Evolutionary conservation across 768 basidiomycete genomes (phyloP).

Genomic region (Rhodotorula babjevae): DNA sequence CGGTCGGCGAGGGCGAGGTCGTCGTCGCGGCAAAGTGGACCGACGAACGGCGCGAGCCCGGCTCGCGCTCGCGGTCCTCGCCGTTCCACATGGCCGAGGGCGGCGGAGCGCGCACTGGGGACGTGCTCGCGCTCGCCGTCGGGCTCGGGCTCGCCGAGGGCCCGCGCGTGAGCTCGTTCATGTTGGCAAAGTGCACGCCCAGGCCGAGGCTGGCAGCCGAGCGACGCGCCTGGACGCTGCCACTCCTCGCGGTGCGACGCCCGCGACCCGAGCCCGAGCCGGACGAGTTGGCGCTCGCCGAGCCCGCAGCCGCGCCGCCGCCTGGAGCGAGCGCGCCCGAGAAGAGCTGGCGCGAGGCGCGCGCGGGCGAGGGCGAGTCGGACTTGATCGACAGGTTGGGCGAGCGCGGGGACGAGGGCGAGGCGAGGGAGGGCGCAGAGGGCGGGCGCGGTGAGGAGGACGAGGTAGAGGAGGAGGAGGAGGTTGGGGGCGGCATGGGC

Average conservation of each 20-base stretch:
- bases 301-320: background rate
- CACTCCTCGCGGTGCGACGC: background rate
- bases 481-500: background rate
- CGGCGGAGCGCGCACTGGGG: background rate
- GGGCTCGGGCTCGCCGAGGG: background rate
- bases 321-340: background rate
- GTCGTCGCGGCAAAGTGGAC: background rate
- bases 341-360: background rate
- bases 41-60: background rate
- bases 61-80: background rate
- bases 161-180: constrained; percentile 19
- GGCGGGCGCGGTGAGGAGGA: no score
- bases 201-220: constrained; percentile 19
- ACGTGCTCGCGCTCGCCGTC: background rate
- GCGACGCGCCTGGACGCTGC: constrained; percentile 21
- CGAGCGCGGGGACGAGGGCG: background rate
- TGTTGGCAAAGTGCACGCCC: constrained; percentile 25
- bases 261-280: background rate
- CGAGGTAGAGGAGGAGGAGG: background rate
- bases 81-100: no score
- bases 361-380: background rate
- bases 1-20: background rate
- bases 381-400: no score
- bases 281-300: background rate
- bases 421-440: background rate